Evolutionary conservation across 768 basidiomycete species (phyloP).

Genomic region (Lentinus tigrinus): DNA sequence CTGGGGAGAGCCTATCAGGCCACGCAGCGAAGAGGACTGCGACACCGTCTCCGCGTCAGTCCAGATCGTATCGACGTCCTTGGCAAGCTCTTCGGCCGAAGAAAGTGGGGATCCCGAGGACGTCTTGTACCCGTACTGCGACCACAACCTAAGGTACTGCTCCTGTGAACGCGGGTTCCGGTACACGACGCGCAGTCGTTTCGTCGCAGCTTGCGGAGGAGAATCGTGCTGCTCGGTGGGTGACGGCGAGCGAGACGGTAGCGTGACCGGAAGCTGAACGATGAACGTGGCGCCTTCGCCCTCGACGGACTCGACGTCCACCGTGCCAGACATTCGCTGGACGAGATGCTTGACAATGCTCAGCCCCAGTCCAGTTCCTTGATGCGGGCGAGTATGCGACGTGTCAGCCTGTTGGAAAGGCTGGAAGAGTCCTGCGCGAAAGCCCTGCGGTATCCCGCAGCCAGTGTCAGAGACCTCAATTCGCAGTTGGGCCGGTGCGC

Average conservation of each 20-base stretch:
- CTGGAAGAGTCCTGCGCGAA: conserved; percentile 26
- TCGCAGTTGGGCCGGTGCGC: conserved; percentile 14
- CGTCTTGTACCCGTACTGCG: conserved; percentile 16
- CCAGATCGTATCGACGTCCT: conserved; percentile 24
- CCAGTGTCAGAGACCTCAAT: conserved; percentile 27
- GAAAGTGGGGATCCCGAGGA: neutral
- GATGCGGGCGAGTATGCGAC: conserved; percentile 24
- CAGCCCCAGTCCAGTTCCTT: conserved; percentile 29
- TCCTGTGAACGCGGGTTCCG: conserved; percentile 22
- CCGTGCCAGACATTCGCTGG: conserved; percentile 27
- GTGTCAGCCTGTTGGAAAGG: conserved; percentile 30
- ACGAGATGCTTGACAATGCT: conserved; percentile 32
- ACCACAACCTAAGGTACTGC: conserved; percentile 22
- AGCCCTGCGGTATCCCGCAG: conserved; percentile 28
- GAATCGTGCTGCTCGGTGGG: neutral
- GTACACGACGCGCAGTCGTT: conserved; percentile 24
- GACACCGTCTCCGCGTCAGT: conserved; percentile 24
- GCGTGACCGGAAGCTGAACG: conserved; percentile 23
- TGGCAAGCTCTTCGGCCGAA: conserved; percentile 12
- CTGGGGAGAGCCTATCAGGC: conserved; percentile 9
- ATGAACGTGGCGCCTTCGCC: conserved; percentile 26
- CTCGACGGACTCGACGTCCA: conserved; percentile 28
- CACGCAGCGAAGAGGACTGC: conserved; percentile 13
- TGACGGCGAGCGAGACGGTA: conserved; percentile 11
- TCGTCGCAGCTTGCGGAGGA: neutral